Base-by-base conservation (phyloP, 768 basidiomycete genomes). In the Lentinula guzmanii region DNA sequence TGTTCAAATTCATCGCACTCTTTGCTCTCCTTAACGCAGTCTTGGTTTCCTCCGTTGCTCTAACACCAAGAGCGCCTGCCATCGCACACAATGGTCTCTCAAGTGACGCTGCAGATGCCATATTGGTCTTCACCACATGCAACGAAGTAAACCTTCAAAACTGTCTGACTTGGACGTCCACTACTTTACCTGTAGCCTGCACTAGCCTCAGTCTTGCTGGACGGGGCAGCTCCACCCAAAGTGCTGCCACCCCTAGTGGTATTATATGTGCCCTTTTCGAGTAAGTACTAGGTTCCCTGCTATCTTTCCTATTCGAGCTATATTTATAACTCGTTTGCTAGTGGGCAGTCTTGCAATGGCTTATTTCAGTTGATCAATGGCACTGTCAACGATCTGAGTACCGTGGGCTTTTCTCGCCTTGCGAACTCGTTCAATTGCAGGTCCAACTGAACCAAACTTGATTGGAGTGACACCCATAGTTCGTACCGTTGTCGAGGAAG, bases 111-210 rank as follows among this genome's bases (percentile, higher is more conserved):
- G 35, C 61, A 16, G n/a, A 52, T 11, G 64, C 53, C n/a, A 58
- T 62, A 24, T 7, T 8, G 16, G 61, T 65, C 33, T 42, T 65
- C 21, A 39, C 50, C 9, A 65, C 64, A 46, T 65, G 64, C 54
- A 37, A 52, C n/a, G 9, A 61, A 35, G 35, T 28, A 21, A 65
- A 65, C 54, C 28, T 65, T 13, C 28, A 24, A 24, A 60, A 61
- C 59, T 65, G 64, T 60, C 33, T 65, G 39, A 57, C 52, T 52
- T 65, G 58, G 58, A 56, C 50, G 18, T 50, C 61, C 51, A 62
- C 61, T 18, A 62, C 64, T 37, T 55, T 65, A 28, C 64, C 64
- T 45, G 64, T 62, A 9, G 64, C 61, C 16, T 65, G 64, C 64
- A 60, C 61, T 5, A 65, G 42, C 61, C 41, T 61, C 21, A n/a